Evolutionary conservation across 805 yeast species (phyloP).

Genomic region (Sugiyamaella marilandica): DNA sequence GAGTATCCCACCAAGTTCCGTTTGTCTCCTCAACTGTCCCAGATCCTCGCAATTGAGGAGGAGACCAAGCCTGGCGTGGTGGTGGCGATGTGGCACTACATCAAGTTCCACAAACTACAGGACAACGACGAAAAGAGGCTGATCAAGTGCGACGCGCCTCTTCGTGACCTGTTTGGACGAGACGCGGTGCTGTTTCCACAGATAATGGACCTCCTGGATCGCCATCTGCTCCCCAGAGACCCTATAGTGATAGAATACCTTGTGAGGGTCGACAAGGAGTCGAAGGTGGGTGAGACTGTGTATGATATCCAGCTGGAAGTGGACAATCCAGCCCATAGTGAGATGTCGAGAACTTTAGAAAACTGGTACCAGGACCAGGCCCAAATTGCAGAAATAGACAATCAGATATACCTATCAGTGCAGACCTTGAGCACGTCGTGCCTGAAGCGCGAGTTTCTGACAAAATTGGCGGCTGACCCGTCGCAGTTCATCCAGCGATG

Average conservation of each 20-base stretch:
- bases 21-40: constrained; percentile 61
- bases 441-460: constrained; percentile 73
- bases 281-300: constrained; percentile 70
- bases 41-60: constrained; percentile 68
- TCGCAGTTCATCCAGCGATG: constrained; percentile 67
- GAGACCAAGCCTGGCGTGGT: constrained; percentile 84
- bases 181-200: constrained; percentile 61
- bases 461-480: constrained; percentile 71
- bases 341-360: constrained; percentile 35
- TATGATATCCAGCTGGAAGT: constrained; percentile 67
- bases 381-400: constrained; percentile 41
- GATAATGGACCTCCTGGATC: constrained; percentile 61
- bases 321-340: constrained; percentile 35
- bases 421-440: constrained; percentile 48
- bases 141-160: constrained; percentile 46
- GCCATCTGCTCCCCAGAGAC: constrained; percentile 67
- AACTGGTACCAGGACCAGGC: constrained; percentile 39
- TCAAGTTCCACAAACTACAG: constrained; percentile 59
- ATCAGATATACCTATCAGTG: constrained; percentile 42
- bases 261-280: constrained; percentile 68
- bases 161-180: constrained; percentile 44
- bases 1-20: constrained; percentile 64
- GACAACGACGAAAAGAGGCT: constrained; percentile 52
- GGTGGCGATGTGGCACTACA: constrained; percentile 73
- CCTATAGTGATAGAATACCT: constrained; percentile 76